phyloP scores from a whole-genome alignment of 1,139 yeast genomes.

The Pichia inconspicua region DNA sequence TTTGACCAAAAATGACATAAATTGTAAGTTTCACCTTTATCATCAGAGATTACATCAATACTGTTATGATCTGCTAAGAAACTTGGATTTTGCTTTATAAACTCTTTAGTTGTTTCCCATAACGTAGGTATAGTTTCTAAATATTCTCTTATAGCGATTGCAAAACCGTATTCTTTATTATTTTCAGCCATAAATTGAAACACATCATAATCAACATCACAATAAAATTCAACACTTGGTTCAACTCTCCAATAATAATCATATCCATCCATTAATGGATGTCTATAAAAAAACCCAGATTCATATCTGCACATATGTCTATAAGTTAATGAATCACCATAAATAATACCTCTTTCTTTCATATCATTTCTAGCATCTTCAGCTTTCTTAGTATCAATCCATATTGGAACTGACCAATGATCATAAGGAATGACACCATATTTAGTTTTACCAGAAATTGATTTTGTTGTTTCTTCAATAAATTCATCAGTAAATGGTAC shows the following conservation, averaged over 20 bases:
- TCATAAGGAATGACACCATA: slow-evolving; percentile 39
- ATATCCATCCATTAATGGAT: slow-evolving; percentile 47
- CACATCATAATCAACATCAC: slow-evolving; percentile 59
- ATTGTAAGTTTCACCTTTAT: slow-evolving; percentile 56
- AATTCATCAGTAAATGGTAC: slow-evolving; percentile 38
- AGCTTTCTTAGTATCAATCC: slow-evolving; percentile 54
- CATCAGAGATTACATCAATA: slow-evolving; percentile 47
- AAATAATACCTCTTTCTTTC: slow-evolving; percentile 9
- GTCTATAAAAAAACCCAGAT: slow-evolving; percentile 62
- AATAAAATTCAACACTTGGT: slow-evolving; percentile 53
- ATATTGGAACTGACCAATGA: slow-evolving; percentile 47
- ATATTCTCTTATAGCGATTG: slow-evolving; percentile 53
- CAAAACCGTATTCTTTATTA: slow-evolving; percentile 53
- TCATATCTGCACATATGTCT: slow-evolving; percentile 72
- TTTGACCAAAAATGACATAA: slow-evolving; percentile 89
- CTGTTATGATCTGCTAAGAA: slow-evolving; percentile 42
- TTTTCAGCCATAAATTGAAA: slow-evolving; percentile 60
- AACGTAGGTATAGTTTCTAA: slow-evolving; percentile 48
- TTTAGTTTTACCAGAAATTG: slow-evolving; percentile 36
- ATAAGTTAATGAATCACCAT: slow-evolving; percentile 29
- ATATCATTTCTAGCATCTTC: slow-evolving; percentile 28
- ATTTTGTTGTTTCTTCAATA: slow-evolving; percentile 28
- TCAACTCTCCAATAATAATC: slow-evolving; percentile 75
- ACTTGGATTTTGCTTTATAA: slow-evolving; percentile 41
- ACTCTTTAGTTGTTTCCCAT: slow-evolving; percentile 52